Percentiles rank a stretch among this genome's conserved stretches.
Conservation (phyloP, 169 alveolate genomes). For the Eimeria acervulina region DNA sequence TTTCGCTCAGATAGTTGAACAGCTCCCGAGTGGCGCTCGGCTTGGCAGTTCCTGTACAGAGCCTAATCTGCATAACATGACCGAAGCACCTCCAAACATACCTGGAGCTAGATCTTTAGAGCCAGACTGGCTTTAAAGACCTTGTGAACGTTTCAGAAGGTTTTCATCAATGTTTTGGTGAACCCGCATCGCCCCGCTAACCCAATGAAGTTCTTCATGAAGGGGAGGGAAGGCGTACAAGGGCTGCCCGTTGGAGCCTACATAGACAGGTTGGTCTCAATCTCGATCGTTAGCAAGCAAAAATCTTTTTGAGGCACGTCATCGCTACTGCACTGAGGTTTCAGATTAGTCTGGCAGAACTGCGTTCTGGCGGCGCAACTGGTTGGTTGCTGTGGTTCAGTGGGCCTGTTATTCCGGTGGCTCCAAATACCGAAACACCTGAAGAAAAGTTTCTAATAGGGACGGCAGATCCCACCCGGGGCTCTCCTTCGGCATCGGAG, state of each 20-base stretch:
- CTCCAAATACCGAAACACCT: slow-evolving; percentile 61
- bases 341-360: neutral
- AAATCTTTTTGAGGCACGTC: neutral
- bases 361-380: neutral
- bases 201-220: slow-evolving; percentile 74
- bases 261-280: slow-evolving; percentile 59
- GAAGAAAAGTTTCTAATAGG: slow-evolving; percentile 65
- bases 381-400: slow-evolving; percentile 52
- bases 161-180: slow-evolving; percentile 24
- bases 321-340: neutral
- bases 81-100: neutral
- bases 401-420: slow-evolving; percentile 62
- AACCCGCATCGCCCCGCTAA: slow-evolving; percentile 74
- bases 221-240: slow-evolving; percentile 63
- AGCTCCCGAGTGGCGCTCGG: neutral
- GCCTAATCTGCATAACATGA: neutral
- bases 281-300: neutral
- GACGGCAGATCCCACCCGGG: slow-evolving; percentile 68
- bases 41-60: neutral
- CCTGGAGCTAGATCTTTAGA: neutral
- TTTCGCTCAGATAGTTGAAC: neutral
- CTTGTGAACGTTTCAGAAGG: slow-evolving; percentile 35
- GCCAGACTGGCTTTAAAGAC: neutral
- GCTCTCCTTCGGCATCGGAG: slow-evolving; percentile 77
- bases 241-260: slow-evolving; percentile 71